Base-by-base conservation (phyloP, 177 flowering plant species). In the Vitis hybrid region DNA sequence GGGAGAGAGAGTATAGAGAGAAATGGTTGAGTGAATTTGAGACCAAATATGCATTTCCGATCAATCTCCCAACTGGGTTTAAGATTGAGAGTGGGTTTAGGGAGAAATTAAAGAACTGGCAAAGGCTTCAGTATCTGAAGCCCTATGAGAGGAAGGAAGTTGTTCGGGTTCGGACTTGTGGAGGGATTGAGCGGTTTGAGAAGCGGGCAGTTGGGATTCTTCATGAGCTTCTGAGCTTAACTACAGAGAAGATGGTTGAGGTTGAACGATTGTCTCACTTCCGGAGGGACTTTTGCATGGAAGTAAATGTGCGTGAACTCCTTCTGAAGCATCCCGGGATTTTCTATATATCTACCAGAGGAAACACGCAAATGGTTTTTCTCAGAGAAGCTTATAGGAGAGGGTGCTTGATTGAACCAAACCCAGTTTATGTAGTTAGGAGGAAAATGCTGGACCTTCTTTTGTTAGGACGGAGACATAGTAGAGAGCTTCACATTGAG, bases 21-120 rank as follows among this genome's bases (percentile, higher is more conserved):
- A 94, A 92, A 69, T 94, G 97, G 99, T 78, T 91, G 86, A 89
- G 94, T 61, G 95, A 91, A 76, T 91, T 84, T 61, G 99, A 94
- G 75, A 87, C 86, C 0, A 86, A 74, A 63, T 91, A 81, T 78
- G 97, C 97, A 27, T 91, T 92, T 66, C 92, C 87, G 2, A 81
- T 92, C 20, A 77, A 84, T 76, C 85, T 91, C 46, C 97, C 98
- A 0, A 89, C 94, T 0, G 95, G 97, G 17, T 91, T 83, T 73
- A 84, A 75, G 83, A 87, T 86, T 11, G 87, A 80, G 76, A 74
- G 71, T 32, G 94, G 97, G 17, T 87, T 77, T 68, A 85, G 81
- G 61, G 92, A 83, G 67, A 82, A 73, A 72, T 57, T 91, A 65
- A 92, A 70, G 76, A 87, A 88, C 75, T 94, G 98, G 98, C 94